Base-by-base conservation (phyloP, 164 flowering plant genomes). In the Vitis cinerea region DNA sequence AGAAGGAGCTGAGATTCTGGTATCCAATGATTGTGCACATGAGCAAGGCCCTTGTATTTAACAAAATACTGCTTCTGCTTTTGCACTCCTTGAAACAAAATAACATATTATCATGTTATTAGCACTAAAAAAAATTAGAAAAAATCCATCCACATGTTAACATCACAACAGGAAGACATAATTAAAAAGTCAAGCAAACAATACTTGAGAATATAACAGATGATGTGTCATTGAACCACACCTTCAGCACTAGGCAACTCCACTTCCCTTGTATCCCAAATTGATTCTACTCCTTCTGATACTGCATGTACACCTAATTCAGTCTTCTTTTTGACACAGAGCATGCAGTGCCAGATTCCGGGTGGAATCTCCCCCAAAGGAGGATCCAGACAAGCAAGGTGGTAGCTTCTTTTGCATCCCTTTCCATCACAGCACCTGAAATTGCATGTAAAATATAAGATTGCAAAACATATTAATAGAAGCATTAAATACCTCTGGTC, bases 11-110 rank as follows among this genome's bases (percentile, higher is more conserved):
- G 80, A 61, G 48, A 63, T 75, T 90, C 92, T 27, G 86, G 78
- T 9, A 90, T 27, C 95, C 95, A 92, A 23, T 66, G 79, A 77
- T 89, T 92, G 74, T 92, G 92, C 71, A 85, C 80, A 80, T 92
- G 95, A 62, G 97, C 88, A 75, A 88, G 90, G 66, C 88, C 88
- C 70, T 81, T 80, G 78, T 85, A 90, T 70, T 90, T 90, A 4
- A 92, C 94, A 55, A 88, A 76, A 81, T 76, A 92, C 50, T 92
- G 81, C 78, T 74, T 87, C 82, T 83, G 79, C 73, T 49, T 77
- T 67, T 63, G 79, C 68, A 58, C 44, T 54, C 87, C 93, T 87
- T 57, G 8, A 29, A 71, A 29, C 72, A 76, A 74, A 70, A 17
- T 23, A 27, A 13, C 60, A 57, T 15, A 15, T 14, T 15, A 9